Percentiles rank a stretch among this genome's conserved stretches.
Evolutionary conservation across 1,284 basidiomycete genomes (phyloP).

Genomic region (Puccinia polysora): DNA sequence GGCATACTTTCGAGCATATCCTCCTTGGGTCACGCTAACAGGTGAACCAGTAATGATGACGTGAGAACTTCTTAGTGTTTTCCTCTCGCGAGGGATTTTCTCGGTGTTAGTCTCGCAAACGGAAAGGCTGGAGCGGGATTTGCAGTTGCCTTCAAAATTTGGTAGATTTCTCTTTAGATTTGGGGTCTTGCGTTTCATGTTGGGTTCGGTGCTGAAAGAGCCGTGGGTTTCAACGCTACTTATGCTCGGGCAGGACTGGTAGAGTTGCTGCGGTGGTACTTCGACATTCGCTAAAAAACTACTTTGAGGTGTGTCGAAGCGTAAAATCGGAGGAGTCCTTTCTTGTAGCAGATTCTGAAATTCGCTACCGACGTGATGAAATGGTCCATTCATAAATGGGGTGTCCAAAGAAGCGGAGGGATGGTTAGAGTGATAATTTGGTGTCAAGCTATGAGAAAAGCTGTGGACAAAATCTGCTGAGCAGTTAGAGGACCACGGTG

Average conservation of each 20-base stretch:
- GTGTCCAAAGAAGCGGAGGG: neutral
- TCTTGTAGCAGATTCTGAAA: neutral
- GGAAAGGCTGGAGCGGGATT: neutral
- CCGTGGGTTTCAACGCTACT: neutral
- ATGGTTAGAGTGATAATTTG: neutral
- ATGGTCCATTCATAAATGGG: neutral
- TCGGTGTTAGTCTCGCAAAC: neutral
- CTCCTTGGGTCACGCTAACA: conserved; percentile 33
- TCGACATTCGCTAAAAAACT: conserved; percentile 10
- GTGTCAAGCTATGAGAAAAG: neutral
- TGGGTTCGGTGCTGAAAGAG: neutral
- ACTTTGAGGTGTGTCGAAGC: conserved; percentile 5
- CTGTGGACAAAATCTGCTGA: neutral
- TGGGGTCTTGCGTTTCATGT: neutral
- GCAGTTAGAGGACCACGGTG: neutral
- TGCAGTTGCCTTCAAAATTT: neutral
- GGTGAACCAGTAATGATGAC: conserved; percentile 12
- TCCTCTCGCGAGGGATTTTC: neutral
- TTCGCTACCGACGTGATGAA: neutral
- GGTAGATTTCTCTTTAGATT: neutral
- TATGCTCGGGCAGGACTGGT: neutral
- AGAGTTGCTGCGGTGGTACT: neutral
- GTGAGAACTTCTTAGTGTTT: neutral
- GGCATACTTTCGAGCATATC: conserved; percentile 43
- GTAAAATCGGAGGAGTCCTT: neutral